Evolutionary conservation across 2,329 filamentous ascomycete species (phyloP).

Genomic region (Xylariaceae sp.): DNA sequence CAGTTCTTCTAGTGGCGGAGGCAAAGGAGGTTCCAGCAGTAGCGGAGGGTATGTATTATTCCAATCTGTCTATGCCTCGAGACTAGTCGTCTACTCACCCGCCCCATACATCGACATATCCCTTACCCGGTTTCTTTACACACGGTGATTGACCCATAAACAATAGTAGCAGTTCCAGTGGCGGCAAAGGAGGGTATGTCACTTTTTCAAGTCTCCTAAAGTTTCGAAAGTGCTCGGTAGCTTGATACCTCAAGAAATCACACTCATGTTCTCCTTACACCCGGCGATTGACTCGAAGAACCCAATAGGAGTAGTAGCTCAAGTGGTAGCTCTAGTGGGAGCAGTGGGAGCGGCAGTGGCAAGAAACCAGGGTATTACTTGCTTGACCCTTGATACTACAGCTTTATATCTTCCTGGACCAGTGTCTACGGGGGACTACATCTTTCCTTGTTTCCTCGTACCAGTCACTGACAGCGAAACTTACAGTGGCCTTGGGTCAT

Average conservation of each 20-base stretch:
- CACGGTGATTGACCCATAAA: too few relatives aligned
- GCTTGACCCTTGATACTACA: too few relatives aligned
- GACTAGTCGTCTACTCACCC: too few relatives aligned
- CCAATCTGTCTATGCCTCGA: not conserved
- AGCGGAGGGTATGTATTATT: not conserved
- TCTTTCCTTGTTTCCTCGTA: not conserved
- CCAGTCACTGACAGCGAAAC: slow-evolving; percentile 6
- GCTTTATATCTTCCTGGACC: not conserved
- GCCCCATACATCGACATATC: too few relatives aligned
- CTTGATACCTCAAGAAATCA: too few relatives aligned
- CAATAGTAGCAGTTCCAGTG: too few relatives aligned
- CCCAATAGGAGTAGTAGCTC: not conserved
- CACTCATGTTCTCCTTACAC: too few relatives aligned
- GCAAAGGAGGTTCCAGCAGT: slow-evolving; percentile 12
- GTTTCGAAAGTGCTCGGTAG: too few relatives aligned
- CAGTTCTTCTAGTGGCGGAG: slow-evolving; percentile 13
- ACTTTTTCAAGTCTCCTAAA: too few relatives aligned
- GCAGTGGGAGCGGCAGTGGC: slow-evolving; percentile 10
- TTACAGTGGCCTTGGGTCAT: slow-evolving; percentile 27
- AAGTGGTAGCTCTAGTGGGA: not conserved
- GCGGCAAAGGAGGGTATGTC: too few relatives aligned
- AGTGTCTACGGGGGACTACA: not conserved
- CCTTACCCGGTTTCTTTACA: too few relatives aligned
- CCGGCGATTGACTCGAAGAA: too few relatives aligned
- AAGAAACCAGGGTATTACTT: slow-evolving; percentile 1